Percentiles rank a stretch among this genome's conserved stretches.
These are phyloP conservation scores for Haplosporangium gracile DNA, from an alignment of 192 early-diverging fungal genomes.

Conservation along the genomic window DNA sequence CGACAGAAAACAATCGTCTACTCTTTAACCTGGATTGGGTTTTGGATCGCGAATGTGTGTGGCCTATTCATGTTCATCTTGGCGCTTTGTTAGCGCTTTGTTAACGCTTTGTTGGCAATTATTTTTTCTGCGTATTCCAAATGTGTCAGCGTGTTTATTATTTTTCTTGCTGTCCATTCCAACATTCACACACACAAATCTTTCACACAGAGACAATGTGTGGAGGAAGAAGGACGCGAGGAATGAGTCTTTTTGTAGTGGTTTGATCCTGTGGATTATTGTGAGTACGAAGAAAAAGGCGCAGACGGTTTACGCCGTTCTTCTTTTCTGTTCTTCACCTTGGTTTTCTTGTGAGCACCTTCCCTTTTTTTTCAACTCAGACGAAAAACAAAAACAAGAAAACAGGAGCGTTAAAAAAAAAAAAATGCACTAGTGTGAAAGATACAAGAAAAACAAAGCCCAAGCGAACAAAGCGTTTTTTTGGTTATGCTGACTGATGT, in stretches of 20 bases:
- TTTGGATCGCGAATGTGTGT: background rate
- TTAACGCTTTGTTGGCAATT: no score
- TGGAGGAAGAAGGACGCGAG: background rate
- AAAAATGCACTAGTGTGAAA: background rate
- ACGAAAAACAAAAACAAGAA: background rate
- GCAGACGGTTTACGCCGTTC: background rate
- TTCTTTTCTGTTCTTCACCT: background rate
- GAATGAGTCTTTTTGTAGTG: no score
- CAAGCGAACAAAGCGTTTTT: background rate
- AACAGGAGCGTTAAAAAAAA: background rate
- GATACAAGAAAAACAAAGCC: background rate
- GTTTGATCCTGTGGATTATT: background rate
- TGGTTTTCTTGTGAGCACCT: background rate
- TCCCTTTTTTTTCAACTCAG: background rate
- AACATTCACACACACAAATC: no score
- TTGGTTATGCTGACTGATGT: background rate
- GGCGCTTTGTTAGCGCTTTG: background rate
- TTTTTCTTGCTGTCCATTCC: background rate
- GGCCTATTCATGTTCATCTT: background rate
- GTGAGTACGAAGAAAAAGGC: background rate
- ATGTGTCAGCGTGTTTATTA: conserved; percentile 6
- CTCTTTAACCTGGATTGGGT: no score
- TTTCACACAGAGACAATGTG: background rate
- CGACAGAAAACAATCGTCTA: no score
- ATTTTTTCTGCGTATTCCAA: background rate